phyloP scores from a whole-genome alignment of 805 yeast species.

The Soucietia sequanensis region DNA sequence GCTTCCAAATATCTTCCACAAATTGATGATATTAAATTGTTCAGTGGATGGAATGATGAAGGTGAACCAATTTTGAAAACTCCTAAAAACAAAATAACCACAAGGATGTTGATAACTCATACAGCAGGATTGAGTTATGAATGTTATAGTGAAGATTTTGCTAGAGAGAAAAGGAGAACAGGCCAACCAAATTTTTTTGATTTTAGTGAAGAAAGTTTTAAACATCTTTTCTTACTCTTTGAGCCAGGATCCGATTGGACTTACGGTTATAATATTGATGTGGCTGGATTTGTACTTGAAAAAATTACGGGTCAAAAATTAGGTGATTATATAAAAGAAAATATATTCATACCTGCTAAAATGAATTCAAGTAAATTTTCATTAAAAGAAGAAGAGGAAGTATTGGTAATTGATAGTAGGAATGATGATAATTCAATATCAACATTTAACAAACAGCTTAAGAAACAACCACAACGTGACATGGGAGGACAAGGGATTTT shows the following conservation, averaged over 20 bases:
- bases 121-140: conserved; percentile 39
- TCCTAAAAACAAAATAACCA: conserved; percentile 27
- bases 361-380: conserved; percentile 21
- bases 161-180: conserved; percentile 4
- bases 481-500: conserved; percentile 47
- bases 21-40: conserved; percentile 20
- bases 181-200: conserved; percentile 6
- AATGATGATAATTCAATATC: not conserved
- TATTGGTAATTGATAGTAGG: conserved; percentile 15
- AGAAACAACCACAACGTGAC: conserved; percentile 19
- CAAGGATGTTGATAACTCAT: conserved; percentile 33
- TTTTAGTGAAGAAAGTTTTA: conserved; percentile 12
- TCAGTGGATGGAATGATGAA: conserved; percentile 14
- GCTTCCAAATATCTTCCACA: conserved; percentile 29
- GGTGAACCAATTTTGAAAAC: conserved; percentile 14
- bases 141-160: conserved; percentile 20
- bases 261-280: conserved; percentile 34
- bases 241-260: conserved; percentile 38
- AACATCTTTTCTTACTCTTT: conserved; percentile 21
- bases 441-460: conserved; percentile 7
- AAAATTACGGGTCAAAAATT: conserved; percentile 23
- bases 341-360: conserved; percentile 28
- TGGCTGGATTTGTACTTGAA: conserved; percentile 34
- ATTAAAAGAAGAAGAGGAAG: conserved; percentile 8
- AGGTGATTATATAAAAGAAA: conserved; percentile 23